Evolutionary conservation across 2,329 filamentous ascomycete species (phyloP).

Genomic region (Niveomyces coronatus): DNA sequence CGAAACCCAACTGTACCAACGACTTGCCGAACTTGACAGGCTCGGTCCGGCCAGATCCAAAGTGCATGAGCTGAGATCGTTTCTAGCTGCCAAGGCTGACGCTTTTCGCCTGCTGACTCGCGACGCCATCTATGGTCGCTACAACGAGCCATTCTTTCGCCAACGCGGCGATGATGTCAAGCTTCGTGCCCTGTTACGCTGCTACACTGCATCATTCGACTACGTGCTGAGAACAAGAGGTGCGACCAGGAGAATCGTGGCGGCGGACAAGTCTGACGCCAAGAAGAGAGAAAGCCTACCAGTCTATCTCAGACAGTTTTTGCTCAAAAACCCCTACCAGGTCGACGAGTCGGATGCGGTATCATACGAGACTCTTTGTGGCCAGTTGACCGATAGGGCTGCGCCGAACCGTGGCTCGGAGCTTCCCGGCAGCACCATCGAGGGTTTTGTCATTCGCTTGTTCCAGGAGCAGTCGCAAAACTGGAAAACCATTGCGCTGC

Average conservation of each 20-base stretch:
- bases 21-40: background rate
- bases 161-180: background rate
- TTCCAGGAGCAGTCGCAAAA: background rate
- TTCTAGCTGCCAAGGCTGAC: background rate
- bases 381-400: background rate
- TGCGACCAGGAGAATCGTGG: background rate
- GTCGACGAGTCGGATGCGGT: background rate
- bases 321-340: background rate
- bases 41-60: background rate
- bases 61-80: background rate
- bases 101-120: background rate
- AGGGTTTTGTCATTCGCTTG: background rate
- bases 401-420: background rate
- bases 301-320: background rate
- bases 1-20: background rate
- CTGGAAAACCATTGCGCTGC: background rate
- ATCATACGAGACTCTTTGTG: background rate
- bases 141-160: background rate
- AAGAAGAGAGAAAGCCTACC: no score
- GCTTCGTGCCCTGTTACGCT: background rate
- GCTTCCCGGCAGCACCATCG: background rate
- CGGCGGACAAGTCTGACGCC: background rate
- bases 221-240: background rate
- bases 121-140: background rate
- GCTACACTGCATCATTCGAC: background rate